Conservation (phyloP, 2,329 filamentous ascomycete genomes). For the Ophiobolus disseminans region DNA sequence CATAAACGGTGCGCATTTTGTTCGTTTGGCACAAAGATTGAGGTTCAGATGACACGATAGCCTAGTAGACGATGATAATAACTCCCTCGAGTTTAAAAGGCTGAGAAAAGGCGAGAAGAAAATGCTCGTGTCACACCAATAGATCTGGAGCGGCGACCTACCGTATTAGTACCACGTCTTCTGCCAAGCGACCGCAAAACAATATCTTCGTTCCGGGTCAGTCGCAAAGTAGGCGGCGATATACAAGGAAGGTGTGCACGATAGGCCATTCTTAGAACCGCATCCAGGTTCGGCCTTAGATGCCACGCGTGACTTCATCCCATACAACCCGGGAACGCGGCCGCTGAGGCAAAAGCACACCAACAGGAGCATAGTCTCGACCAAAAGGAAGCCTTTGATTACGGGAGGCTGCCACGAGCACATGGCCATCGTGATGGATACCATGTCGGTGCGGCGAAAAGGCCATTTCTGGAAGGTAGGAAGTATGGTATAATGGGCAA, state of each 20-base stretch:
- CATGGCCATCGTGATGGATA: conserved; percentile 11
- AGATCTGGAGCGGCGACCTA: conserved; percentile 22
- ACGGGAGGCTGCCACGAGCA: conserved; percentile 18
- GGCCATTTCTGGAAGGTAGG: conserved; percentile 29
- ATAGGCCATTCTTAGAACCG: conserved; percentile 28
- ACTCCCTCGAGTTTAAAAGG: neutral
- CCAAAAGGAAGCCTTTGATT: conserved; percentile 27
- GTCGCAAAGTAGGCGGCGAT: conserved; percentile 29
- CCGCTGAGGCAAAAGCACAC: conserved; percentile 9
- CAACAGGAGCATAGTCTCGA: conserved; percentile 12
- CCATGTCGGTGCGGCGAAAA: conserved; percentile 19
- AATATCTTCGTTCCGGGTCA: conserved; percentile 32
- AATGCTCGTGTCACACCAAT: conserved; percentile 17
- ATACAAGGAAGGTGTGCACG: conserved; percentile 31
- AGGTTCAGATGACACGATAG: neutral
- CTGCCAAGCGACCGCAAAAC: conserved; percentile 36
- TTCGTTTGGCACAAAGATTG: neutral
- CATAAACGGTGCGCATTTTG: conserved; percentile 31
- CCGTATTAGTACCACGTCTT: conserved; percentile 28
- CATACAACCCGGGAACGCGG: conserved; percentile 26
- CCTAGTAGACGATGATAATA: neutral
- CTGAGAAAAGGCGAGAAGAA: conserved; percentile 1
- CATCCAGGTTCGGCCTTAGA: conserved; percentile 20
- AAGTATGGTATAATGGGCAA: conserved; percentile 17
- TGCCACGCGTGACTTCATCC: conserved; percentile 34